These are phyloP conservation scores for Streptanthus diversifolius DNA, from an alignment of 345 rosid genomes.

Conservation along the genomic window DNA sequence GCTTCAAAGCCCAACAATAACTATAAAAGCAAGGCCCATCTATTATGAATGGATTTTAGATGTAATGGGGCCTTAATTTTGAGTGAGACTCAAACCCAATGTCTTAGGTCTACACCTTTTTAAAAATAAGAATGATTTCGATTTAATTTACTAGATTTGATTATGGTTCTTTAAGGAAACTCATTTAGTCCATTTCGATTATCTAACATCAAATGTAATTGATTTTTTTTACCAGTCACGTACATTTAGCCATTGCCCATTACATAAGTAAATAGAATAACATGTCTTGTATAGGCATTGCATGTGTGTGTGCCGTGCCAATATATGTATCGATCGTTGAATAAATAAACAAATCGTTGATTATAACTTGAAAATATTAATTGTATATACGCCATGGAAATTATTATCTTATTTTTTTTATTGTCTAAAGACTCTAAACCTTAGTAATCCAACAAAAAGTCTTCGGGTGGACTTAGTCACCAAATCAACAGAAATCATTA, in stretches of 20 bases:
- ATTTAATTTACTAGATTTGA: not conserved
- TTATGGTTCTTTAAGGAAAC: not conserved
- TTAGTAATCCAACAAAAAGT: conserved; percentile 7
- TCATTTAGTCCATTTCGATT: not conserved
- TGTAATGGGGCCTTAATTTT: not conserved
- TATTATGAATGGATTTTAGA: not conserved
- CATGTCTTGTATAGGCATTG: not conserved
- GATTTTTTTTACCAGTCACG: not conserved
- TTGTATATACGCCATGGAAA: not conserved
- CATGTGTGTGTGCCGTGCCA: not conserved
- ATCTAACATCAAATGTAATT: not conserved
- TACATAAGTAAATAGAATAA: not conserved
- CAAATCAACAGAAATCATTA: not conserved
- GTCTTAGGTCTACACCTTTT: not conserved
- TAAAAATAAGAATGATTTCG: not conserved
- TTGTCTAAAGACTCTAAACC: not conserved
- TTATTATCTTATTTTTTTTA: not conserved
- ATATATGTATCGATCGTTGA: not conserved
- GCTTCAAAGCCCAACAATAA: conserved; percentile 15
- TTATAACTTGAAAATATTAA: not conserved
- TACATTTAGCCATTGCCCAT: not conserved
- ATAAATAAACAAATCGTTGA: not conserved
- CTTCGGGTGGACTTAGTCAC: conserved; percentile 14
- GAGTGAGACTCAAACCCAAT: no score
- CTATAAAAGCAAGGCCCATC: conserved; percentile 5